Percentiles rank a stretch among this genome's conserved stretches.
Evolutionary conservation across 108 stramenopile genomes (phyloP).

Genomic region (Cylindrotheca closterium): DNA sequence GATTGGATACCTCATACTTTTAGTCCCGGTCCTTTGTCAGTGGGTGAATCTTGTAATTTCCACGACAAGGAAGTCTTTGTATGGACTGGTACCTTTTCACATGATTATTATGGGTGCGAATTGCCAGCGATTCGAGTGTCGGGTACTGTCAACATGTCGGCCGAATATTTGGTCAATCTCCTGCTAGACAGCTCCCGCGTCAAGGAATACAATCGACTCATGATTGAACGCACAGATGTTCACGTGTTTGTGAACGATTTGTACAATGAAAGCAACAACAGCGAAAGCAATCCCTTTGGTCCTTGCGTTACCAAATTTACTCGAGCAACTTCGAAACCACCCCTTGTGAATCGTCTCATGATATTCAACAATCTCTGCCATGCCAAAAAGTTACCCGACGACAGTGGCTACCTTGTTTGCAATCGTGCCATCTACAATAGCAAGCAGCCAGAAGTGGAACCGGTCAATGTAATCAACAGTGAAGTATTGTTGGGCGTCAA

Average conservation of each 20-base stretch:
- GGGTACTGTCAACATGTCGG: conserved; percentile 55
- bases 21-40: conserved; percentile 3
- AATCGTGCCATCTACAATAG: conserved; percentile 51
- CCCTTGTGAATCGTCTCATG: conserved; percentile 61
- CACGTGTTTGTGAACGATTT: conserved; percentile 52
- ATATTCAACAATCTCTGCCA: conserved; percentile 65
- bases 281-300: conserved; percentile 48
- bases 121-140: conserved; percentile 63
- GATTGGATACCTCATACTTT: conserved; percentile 27
- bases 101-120: conserved; percentile 72
- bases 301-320: conserved; percentile 73
- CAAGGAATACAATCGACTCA: conserved; percentile 78
- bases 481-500: conserved; percentile 78
- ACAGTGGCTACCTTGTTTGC: conserved; percentile 75
- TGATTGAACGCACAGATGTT: conserved; percentile 66
- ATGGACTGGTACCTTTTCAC: conserved; percentile 63
- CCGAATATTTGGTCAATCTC: conserved; percentile 63
- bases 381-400: conserved; percentile 59
- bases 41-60: neutral
- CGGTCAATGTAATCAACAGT: conserved; percentile 35
- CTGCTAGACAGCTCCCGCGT: conserved; percentile 71
- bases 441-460: conserved; percentile 11
- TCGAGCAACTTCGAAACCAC: conserved; percentile 51
- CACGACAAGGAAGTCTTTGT: conserved; percentile 42
- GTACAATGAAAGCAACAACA: neutral